Conservation (phyloP, 2,329 filamentous ascomycete genomes). For the Arthrobotrys conoides region DNA sequence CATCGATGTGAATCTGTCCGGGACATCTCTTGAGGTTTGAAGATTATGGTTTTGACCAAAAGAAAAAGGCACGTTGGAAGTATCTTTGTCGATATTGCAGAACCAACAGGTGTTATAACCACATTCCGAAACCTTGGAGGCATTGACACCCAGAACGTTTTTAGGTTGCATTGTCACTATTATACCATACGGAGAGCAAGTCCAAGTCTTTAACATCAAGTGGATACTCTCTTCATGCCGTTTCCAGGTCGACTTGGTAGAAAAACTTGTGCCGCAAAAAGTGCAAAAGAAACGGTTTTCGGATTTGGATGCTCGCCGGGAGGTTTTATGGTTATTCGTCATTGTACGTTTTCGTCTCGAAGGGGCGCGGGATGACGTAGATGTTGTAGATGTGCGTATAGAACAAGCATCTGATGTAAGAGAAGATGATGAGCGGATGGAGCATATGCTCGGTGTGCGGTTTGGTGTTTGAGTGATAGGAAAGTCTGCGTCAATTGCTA, state of each 20-base stretch:
- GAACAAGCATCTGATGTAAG: constrained; percentile 46
- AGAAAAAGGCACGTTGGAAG: constrained; percentile 45
- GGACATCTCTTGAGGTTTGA: constrained; percentile 27
- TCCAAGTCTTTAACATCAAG: constrained; percentile 58
- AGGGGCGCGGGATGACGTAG: constrained; percentile 51
- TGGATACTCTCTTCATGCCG: constrained; percentile 57
- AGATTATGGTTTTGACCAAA: constrained; percentile 36
- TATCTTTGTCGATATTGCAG: constrained; percentile 48
- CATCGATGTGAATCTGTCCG: constrained; percentile 43
- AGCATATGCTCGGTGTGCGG: constrained; percentile 45
- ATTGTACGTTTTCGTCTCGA: constrained; percentile 54
- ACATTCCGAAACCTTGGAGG: not conserved
- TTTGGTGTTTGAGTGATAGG: not conserved
- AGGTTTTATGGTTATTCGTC: constrained; percentile 55
- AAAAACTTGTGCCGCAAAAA: constrained; percentile 58
- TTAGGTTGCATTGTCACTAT: constrained; percentile 39
- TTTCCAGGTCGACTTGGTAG: constrained; percentile 59
- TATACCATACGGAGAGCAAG: constrained; percentile 50
- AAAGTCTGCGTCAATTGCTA: constrained; percentile 18
- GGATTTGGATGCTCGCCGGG: constrained; percentile 42
- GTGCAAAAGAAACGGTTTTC: constrained; percentile 59
- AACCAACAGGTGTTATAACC: constrained; percentile 54
- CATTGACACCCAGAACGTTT: not conserved
- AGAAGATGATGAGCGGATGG: constrained; percentile 45
- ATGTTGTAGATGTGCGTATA: constrained; percentile 34